A percentile compares a stretch with the other conserved stretches of the same genome.
phyloP scores from a whole-genome alignment of 352 stramenopile genomes.

The Saprolegnia parasitica region DNA sequence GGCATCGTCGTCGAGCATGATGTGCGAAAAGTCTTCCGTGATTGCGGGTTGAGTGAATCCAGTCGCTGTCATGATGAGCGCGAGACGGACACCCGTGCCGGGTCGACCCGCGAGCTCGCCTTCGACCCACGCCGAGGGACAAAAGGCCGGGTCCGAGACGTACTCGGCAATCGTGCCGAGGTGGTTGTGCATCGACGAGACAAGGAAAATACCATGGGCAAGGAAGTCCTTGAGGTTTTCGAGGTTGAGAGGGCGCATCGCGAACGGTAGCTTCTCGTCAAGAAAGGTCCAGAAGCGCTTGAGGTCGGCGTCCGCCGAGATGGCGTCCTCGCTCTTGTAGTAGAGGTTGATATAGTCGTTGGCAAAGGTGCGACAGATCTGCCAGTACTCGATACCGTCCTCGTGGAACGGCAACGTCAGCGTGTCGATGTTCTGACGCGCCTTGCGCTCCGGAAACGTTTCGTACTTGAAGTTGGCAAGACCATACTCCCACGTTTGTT shows the following conservation, averaged over 20 bases:
- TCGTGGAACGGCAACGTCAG: conserved; percentile 14
- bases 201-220: conserved; percentile 10
- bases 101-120: conserved; percentile 6
- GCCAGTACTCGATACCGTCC: conserved; percentile 23
- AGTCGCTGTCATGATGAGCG: conserved; percentile 20
- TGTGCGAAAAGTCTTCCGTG: conserved; percentile 24
- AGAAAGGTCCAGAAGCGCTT: background rate
- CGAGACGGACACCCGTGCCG: conserved; percentile 18
- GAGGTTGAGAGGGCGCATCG: background rate
- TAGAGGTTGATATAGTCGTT: conserved; percentile 19
- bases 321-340: background rate
- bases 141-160: conserved; percentile 20
- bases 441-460: conserved; percentile 1
- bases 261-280: background rate
- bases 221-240: conserved; percentile 11
- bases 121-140: conserved; percentile 24
- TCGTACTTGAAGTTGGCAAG: conserved; percentile 9
- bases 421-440: conserved; percentile 22
- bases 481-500: conserved; percentile 19
- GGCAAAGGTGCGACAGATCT: conserved; percentile 12
- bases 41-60: conserved; percentile 20
- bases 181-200: conserved; percentile 23
- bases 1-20: conserved; percentile 19
- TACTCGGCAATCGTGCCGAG: conserved; percentile 22
- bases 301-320: background rate